Base-by-base conservation (phyloP, 306 rosid species). In the Pyrus pyrifolia region DNA sequence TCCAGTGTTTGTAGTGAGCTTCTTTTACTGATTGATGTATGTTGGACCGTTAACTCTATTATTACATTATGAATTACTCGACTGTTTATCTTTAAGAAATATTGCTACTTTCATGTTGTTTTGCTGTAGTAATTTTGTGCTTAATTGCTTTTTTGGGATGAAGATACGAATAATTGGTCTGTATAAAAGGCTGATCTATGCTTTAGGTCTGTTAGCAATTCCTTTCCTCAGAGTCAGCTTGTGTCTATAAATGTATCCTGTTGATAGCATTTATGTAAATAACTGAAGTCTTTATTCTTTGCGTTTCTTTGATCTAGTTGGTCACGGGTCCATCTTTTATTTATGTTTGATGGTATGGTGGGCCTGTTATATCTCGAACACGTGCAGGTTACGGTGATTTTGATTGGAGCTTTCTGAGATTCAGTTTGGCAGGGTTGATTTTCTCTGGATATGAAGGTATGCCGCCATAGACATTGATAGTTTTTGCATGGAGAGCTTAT, bases 381-480 rank as follows among this genome's bases (percentile, higher is more conserved):
- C 86, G 71, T 89, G 96, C 98, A 91, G 96, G 98, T 88, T 89
- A 76, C 83, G 85, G 88, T 90, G 92, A 88, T 81, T 75, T 82
- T 88, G 71, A 44, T 89, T 88, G 92, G 96, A 95, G 96, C 96
- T 86, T 78, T 81, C 82, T 86, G 94, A 90, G 88, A 82, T 86
- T 82, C 86, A 76, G 75, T 87, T 85, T 89, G 73, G 88, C 90
- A 64, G 89, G 87, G 86, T 91, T 88, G 92, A 86, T 86, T 90
- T 90, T 88, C 87, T 81, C 90, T 85, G 88, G 85, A 81, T 85
- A 70, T 72, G 74, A 93, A 95, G 99, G 99, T 91, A 96, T 89
- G 93, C 88, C 15, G 87, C 80, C 73, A 58, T 72, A 79, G 89
- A 88, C 81, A 87, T 77, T 80, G 86, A 77, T 74, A 84, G 81